Evolutionary conservation across 106 monocot species (phyloP), one percentile per base, ranked within the genome.

Genomic region (Chionographis japonica): DNA sequence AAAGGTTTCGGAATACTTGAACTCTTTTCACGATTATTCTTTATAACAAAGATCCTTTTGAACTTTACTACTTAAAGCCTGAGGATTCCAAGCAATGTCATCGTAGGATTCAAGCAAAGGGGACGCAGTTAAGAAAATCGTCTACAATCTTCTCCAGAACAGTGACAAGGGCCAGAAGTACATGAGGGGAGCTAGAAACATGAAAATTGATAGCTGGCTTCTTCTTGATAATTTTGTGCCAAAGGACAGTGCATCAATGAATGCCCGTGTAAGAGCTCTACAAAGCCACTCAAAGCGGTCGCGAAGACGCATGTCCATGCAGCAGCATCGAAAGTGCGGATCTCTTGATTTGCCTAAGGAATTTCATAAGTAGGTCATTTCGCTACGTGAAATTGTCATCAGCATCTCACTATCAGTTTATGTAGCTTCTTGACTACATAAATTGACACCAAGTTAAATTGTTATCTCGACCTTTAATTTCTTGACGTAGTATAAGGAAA

Each of bases 141-240:
- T 95, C 9, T 66, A 77, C 46, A 81, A 95, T 84, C 81, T 95
- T 75, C 77, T 95, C 61, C 77, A 73, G 65, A 84, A 85, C 63
- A 91, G 95, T 50, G 95, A 88, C 41, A 79, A 81, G 12, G 77
- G 79, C 42, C 59, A 74, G 52, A 83, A 88, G 37, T 81, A 78
- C 53, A 72, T 61, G 58, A 85, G 78, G 50, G 79, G 83, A 54
- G 72, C 70, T 35, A 82, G 75, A 59, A 77, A 46, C 56, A 73
- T 82, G 55, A 88, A 82, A 63, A 72, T 82, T 63, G 91, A 95
- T 52, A 83, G 84, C 60, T 77, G 72, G 57, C 41, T 91, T 61
- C 80, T 82, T 38, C 85, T 95, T 77, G 91, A 95, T 80, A 91
- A 89, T 76, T 79, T 80, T 72, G 80, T 92, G 35, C 60, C 81